These are phyloP conservation scores for Populus pruinosa DNA, from an alignment of 345 rosid species.

Conservation along the genomic window DNA sequence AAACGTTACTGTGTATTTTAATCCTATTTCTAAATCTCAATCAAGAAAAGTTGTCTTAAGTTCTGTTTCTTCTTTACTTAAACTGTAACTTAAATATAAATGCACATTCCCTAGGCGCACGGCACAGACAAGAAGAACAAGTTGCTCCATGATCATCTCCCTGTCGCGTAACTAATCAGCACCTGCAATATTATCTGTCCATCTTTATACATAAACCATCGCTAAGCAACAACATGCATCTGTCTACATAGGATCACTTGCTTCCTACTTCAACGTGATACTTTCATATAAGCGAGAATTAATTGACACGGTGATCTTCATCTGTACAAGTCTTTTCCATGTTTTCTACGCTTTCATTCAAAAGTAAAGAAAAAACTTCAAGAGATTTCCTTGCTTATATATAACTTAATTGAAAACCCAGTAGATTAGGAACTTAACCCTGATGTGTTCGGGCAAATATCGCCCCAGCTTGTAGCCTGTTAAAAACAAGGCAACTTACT, in stretches of 20 bases:
- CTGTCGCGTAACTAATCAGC: constrained; percentile 15
- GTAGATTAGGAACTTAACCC: no score
- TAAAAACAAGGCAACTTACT: not conserved
- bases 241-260: not conserved
- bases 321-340: not conserved
- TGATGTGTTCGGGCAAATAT: no score
- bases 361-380: no score
- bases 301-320: not conserved
- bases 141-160: constrained; percentile 40
- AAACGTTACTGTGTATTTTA: not conserved
- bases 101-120: constrained; percentile 13
- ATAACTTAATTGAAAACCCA: no score
- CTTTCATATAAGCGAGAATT: no score
- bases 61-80: not conserved
- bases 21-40: not conserved
- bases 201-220: not conserved
- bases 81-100: not conserved
- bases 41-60: not conserved
- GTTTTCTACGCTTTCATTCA: no score
- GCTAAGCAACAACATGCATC: not conserved
- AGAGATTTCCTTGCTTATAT: no score
- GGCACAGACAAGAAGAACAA: constrained; percentile 31
- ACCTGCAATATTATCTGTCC: not conserved
- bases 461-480: not conserved
- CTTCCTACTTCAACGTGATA: not conserved